Percentiles rank a stretch among this genome's conserved stretches.
Evolutionary conservation across 2,329 filamentous ascomycete genomes (phyloP).

Genomic region (Ilyonectria sp.): DNA sequence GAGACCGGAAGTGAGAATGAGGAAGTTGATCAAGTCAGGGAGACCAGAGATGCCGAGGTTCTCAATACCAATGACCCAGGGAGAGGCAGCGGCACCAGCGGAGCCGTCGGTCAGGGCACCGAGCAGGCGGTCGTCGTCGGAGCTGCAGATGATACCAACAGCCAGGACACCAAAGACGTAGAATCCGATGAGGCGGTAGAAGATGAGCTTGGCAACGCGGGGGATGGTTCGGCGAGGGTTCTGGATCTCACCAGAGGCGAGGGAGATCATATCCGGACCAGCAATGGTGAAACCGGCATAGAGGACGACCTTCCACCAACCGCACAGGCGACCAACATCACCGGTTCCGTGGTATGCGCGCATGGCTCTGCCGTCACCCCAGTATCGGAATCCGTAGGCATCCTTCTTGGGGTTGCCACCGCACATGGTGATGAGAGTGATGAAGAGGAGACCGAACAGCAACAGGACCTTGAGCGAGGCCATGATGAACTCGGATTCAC

Average conservation of each 20-base stretch:
- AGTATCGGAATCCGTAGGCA: slow-evolving; percentile 76
- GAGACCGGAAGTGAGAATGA: slow-evolving; percentile 69
- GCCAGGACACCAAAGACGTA: slow-evolving; percentile 77
- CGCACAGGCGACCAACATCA: slow-evolving; percentile 72
- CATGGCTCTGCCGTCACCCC: slow-evolving; percentile 56
- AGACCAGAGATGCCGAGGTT: slow-evolving; percentile 67
- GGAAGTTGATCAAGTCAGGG: slow-evolving; percentile 70
- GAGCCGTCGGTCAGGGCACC: slow-evolving; percentile 61
- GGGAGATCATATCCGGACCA: slow-evolving; percentile 76
- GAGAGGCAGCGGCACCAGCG: slow-evolving; percentile 71
- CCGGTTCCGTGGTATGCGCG: slow-evolving; percentile 58
- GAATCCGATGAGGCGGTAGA: slow-evolving; percentile 80
- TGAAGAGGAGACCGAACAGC: slow-evolving; percentile 70
- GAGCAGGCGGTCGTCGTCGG: slow-evolving; percentile 61
- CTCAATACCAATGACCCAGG: slow-evolving; percentile 73
- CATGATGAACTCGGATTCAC: slow-evolving; percentile 67
- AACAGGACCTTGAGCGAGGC: slow-evolving; percentile 67
- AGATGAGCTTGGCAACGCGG: slow-evolving; percentile 79
- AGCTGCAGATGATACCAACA: slow-evolving; percentile 68
- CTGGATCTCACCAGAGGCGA: slow-evolving; percentile 71
- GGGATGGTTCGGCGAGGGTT: slow-evolving; percentile 78
- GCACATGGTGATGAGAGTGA: slow-evolving; percentile 78
- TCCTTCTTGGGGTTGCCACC: slow-evolving; percentile 76
- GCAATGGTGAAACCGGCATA: slow-evolving; percentile 79
- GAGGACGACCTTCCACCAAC: slow-evolving; percentile 70